Percentiles rank a stretch among this genome's conserved stretches.
phyloP scores from a whole-genome alignment of 108 stramenopile genomes.

The Cyclotella kingstonii region DNA sequence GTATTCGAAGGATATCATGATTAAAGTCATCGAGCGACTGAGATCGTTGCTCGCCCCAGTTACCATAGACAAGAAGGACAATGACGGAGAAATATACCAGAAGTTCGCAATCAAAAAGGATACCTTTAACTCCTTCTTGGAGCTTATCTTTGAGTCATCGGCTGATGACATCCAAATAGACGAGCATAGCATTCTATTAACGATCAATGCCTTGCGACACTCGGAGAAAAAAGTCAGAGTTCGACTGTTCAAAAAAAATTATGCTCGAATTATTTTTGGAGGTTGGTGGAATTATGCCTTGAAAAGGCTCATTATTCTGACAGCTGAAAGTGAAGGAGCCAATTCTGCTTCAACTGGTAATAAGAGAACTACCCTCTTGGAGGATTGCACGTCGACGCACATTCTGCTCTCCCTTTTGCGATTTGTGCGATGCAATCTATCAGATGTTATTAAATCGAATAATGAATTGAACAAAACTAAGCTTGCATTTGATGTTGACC shows the following conservation, averaged over 20 bases:
- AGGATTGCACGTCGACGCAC: not conserved
- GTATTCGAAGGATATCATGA: too few species aligned
- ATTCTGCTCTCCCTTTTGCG: not conserved
- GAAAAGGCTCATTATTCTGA: not conserved
- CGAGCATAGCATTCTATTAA: not conserved
- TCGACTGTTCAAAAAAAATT: not conserved
- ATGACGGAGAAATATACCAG: too few species aligned
- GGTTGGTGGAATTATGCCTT: conserved; percentile 3
- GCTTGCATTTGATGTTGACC: not conserved
- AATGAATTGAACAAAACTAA: conserved; percentile 1
- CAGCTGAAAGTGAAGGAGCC: too few species aligned
- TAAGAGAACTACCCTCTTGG: too few species aligned
- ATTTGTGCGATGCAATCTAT: not conserved
- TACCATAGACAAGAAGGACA: too few species aligned
- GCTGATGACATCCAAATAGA: not conserved
- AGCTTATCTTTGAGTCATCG: too few species aligned
- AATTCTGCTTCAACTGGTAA: too few species aligned
- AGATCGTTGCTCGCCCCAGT: too few species aligned
- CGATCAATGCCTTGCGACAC: not conserved
- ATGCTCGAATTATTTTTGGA: not conserved
- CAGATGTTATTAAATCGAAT: not conserved
- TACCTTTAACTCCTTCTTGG: too few species aligned
- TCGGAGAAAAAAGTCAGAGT: not conserved
- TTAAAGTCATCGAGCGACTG: too few species aligned
- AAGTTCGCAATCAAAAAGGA: too few species aligned